Evolutionary conservation across 1,284 basidiomycete genomes (phyloP).

Genomic region (Ganoderma multipileum): DNA sequence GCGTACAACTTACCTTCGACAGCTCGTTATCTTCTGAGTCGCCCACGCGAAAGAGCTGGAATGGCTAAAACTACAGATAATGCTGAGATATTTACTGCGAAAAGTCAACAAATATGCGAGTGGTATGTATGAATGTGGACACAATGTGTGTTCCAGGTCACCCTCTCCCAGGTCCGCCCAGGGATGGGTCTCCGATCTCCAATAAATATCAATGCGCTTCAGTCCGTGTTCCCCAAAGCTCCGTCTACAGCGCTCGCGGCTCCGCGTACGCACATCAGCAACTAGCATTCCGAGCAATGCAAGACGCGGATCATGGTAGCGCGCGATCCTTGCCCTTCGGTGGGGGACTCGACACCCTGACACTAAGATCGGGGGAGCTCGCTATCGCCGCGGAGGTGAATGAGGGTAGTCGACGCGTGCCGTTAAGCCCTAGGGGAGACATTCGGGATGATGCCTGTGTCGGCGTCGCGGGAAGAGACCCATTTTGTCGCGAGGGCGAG

Average conservation of each 20-base stretch:
- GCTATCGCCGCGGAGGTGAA: constrained; percentile 52
- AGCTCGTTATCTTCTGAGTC: background rate
- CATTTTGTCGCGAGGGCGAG: constrained; percentile 44
- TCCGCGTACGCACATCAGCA: background rate
- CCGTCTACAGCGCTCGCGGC: background rate
- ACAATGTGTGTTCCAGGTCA: background rate
- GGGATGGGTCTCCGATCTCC: background rate
- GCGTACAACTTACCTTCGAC: background rate
- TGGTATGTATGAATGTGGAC: too few species aligned
- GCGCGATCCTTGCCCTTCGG: constrained; percentile 40
- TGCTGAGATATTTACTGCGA: constrained; percentile 6
- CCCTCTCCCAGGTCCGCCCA: background rate
- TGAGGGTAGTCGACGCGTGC: constrained; percentile 55
- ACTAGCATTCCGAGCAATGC: background rate
- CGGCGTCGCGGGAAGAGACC: constrained; percentile 61
- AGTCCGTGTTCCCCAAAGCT: background rate
- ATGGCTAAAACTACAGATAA: constrained; percentile 5
- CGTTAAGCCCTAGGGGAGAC: constrained; percentile 45
- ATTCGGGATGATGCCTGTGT: constrained; percentile 40
- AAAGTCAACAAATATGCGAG: constrained; percentile 1
- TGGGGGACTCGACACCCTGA: constrained; percentile 47
- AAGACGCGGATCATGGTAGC: constrained; percentile 10
- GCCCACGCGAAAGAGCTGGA: background rate
- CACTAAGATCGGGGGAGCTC: constrained; percentile 57
- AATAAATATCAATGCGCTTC: constrained; percentile 1